Percentiles rank a stretch among this genome's conserved stretches.
Evolutionary conservation across 768 basidiomycete species (phyloP).

Genomic region (Leccinum variicolor): DNA sequence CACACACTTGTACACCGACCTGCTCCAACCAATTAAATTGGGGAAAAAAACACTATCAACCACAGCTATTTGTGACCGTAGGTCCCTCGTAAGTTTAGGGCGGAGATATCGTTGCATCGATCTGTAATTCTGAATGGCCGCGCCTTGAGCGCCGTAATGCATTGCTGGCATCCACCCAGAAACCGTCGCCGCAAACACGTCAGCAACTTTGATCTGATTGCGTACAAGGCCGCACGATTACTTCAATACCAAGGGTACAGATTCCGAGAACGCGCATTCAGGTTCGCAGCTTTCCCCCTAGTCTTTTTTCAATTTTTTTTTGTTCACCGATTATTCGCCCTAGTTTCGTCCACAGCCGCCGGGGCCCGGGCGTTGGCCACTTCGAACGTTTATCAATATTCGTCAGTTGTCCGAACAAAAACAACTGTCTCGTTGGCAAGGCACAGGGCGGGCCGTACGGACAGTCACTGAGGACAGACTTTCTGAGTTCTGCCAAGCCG

Average conservation of each 20-base stretch:
- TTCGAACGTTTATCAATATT: slow-evolving; percentile 7
- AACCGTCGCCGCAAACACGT: slow-evolving; percentile 30
- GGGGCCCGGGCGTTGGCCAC: slow-evolving; percentile 12
- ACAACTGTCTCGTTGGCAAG: slow-evolving; percentile 13
- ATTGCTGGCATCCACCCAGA: slow-evolving; percentile 25
- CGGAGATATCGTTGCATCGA: slow-evolving; percentile 19
- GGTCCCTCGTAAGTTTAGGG: slow-evolving; percentile 13
- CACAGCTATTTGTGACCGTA: slow-evolving; percentile 5
- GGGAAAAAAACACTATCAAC: background rate
- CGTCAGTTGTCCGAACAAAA: slow-evolving; percentile 10
- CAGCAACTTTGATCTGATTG: slow-evolving; percentile 25
- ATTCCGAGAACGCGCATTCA: slow-evolving; percentile 26
- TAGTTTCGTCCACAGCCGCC: slow-evolving; percentile 14
- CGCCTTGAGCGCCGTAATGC: slow-evolving; percentile 25
- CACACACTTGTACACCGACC: background rate
- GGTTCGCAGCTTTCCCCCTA: slow-evolving; percentile 18
- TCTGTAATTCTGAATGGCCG: background rate
- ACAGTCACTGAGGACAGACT: slow-evolving; percentile 7
- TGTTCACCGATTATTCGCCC: slow-evolving; percentile 4
- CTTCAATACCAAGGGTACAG: slow-evolving; percentile 20
- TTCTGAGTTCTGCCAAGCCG: slow-evolving; percentile 16
- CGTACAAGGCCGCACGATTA: slow-evolving; percentile 22
- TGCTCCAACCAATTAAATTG: slow-evolving; percentile 3
- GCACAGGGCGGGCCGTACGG: slow-evolving; percentile 9
- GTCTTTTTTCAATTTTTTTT: slow-evolving; percentile 9